A percentile compares a stretch with the other conserved stretches of the same genome.
Conservation (phyloP, 345 rosid genomes). For the Microcos paniculata region DNA sequence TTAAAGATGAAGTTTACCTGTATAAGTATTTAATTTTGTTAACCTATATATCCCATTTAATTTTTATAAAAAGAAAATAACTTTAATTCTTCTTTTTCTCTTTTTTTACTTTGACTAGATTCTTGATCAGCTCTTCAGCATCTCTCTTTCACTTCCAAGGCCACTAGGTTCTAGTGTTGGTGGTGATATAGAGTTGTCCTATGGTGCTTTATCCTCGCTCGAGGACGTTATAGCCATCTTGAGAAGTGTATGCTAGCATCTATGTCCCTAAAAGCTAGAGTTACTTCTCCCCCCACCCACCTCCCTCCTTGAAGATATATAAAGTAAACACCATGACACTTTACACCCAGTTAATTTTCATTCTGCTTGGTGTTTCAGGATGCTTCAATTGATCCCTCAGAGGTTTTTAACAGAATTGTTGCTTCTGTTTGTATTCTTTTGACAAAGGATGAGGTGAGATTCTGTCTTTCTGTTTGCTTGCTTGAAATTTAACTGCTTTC, state of each 20-base stretch:
- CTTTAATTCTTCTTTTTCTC: slow-evolving; percentile 9
- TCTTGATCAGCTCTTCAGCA: slow-evolving; percentile 92
- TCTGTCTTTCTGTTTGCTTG: slow-evolving; percentile 14
- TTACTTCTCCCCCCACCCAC: neutral
- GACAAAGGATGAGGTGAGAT: slow-evolving; percentile 74
- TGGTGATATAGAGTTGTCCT: slow-evolving; percentile 66
- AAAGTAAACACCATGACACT: neutral
- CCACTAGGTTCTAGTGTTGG: slow-evolving; percentile 47
- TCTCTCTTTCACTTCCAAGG: slow-evolving; percentile 88
- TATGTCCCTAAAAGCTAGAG: neutral
- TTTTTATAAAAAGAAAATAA: neutral
- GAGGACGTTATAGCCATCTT: slow-evolving; percentile 96
- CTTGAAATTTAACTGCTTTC: slow-evolving; percentile 1
- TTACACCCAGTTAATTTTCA: neutral
- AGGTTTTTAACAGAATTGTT: slow-evolving; percentile 92
- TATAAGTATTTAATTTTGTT: slow-evolving; percentile 8
- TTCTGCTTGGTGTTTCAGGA: slow-evolving; percentile 50
- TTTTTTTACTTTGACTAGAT: slow-evolving; percentile 44
- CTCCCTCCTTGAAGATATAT: neutral
- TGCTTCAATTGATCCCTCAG: slow-evolving; percentile 97
- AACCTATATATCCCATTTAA: slow-evolving; percentile 10
- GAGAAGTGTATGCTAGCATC: slow-evolving; percentile 61
- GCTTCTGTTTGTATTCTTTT: slow-evolving; percentile 72
- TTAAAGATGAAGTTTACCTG: slow-evolving; percentile 10
- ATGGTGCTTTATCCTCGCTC: slow-evolving; percentile 80